Evolutionary conservation across 176 grass and related monocot species (phyloP).

Genomic region (Tillandsia leiboldiana): DNA sequence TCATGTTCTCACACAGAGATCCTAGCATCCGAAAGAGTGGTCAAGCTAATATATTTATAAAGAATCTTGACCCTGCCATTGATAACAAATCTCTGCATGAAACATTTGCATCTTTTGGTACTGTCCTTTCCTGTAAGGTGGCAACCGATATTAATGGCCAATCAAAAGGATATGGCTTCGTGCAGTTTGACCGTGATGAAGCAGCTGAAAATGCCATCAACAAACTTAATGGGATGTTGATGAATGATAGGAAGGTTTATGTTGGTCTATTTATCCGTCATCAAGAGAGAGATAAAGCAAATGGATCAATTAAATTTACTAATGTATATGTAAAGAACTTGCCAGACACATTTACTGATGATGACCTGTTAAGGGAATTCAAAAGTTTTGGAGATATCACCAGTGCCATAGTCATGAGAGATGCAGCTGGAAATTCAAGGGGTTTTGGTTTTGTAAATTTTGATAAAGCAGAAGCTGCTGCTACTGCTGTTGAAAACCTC

Average conservation of each 20-base stretch:
- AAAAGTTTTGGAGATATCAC: conserved; percentile 32
- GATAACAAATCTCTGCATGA: conserved; percentile 28
- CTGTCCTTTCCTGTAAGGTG: conserved; percentile 46
- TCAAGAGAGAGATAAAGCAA: conserved; percentile 9
- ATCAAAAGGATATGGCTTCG: conserved; percentile 41
- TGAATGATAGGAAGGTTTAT: conserved; percentile 30
- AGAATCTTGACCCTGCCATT: conserved; percentile 35
- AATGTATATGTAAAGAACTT: conserved; percentile 51
- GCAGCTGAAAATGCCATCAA: conserved; percentile 33
- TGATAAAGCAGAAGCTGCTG: conserved; percentile 21
- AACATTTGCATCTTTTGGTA: conserved; percentile 24
- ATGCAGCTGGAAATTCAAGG: conserved; percentile 24
- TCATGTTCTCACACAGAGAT: conserved; percentile 46
- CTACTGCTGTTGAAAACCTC: conserved; percentile 12
- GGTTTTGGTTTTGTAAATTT: conserved; percentile 55
- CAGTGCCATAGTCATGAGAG: conserved; percentile 31
- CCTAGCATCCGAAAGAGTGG: conserved; percentile 28
- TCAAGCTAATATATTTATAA: conserved; percentile 36
- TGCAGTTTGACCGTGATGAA: conserved; percentile 29
- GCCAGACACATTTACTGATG: conserved; percentile 11
- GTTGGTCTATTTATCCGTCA: conserved; percentile 23
- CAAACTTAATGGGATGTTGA: conserved; percentile 30
- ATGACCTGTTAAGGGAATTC: conserved; percentile 30
- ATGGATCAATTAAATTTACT: conserved; percentile 17
- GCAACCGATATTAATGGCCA: conserved; percentile 20